Base-by-base conservation (phyloP, 73 alveolate species). In the Breviolum minutum region DNA sequence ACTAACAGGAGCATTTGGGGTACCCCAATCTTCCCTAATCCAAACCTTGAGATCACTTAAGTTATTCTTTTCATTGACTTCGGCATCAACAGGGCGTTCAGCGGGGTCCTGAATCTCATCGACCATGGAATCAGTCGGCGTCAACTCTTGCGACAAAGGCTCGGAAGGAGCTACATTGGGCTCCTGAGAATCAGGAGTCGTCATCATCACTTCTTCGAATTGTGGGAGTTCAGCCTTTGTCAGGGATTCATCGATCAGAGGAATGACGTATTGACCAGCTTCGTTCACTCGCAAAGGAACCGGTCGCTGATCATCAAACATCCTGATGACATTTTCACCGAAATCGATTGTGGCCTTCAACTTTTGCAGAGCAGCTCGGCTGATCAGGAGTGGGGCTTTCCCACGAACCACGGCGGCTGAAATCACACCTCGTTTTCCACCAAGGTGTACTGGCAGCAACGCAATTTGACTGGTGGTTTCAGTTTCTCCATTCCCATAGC, bases 371-470 rank as follows among this genome's bases (percentile, higher is more conserved):
- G 95, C 80, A 26, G 85, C 54, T 11, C 95, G 84, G 0, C 66
- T n/a, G 26, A 88, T 19, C 66, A 88, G 60, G 0, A 88, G n/a
- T 4, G 95, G 95, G 2, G 95, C 95, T 10, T 16, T 8, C 7
- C 95, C 95, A 4, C 40, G n/a, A 70, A 88, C 63, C 27, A 88
- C 40, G 54, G 95, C 95, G 1, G 95, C 85, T 7, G 66, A n/a
- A 11, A 88, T 63, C 7, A 29, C 24, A 2, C 95, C 95, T 6
- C 77, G 70, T 22, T 68, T 66, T 54, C 63, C 63, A 14, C 71
- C 63, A 0, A 64, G 6, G 14, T 40, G 54, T 1, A 87, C 70
- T 0, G 95, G 95, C 66, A 87, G 7, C 14, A 29, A 7, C 14
- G 27, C 74, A 1, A 64, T 24, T 19, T n/a, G 83, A 64, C 24